Conservation (phyloP, 768 basidiomycete species). For the Mycena rebaudengoi region DNA sequence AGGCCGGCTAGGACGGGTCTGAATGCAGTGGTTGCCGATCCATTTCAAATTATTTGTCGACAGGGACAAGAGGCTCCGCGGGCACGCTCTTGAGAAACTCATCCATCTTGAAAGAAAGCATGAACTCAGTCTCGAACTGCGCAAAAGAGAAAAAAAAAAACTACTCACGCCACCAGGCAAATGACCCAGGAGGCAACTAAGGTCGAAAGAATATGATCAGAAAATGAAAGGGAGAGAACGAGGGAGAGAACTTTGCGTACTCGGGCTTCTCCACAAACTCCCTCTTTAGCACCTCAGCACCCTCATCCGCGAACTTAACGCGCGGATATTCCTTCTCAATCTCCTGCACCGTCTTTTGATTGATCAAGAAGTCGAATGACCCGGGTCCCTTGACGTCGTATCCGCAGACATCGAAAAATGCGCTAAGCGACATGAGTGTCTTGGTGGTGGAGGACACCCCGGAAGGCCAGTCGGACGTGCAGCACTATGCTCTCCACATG, state of each 20-base stretch:
- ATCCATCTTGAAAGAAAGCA: background rate
- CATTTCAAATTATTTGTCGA: conserved; percentile 4
- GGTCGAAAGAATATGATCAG: too few species aligned
- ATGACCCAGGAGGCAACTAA: conserved; percentile 25
- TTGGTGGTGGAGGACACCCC: conserved; percentile 27
- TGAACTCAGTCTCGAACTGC: background rate
- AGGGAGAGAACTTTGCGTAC: too few species aligned
- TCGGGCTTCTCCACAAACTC: conserved; percentile 24
- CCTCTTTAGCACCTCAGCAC: conserved; percentile 3
- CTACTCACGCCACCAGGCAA: conserved; percentile 13
- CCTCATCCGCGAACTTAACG: conserved; percentile 11
- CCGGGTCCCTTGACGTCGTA: conserved; percentile 20
- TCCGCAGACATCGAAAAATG: conserved; percentile 26
- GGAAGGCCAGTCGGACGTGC: conserved; percentile 16
- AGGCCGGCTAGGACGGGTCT: too few species aligned
- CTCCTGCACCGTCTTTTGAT: conserved; percentile 26
- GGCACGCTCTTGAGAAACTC: background rate
- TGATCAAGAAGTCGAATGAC: conserved; percentile 12
- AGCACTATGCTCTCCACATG: conserved; percentile 32
- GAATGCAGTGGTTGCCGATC: too few species aligned
- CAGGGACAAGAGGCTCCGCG: conserved; percentile 5
- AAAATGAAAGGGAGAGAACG: too few species aligned
- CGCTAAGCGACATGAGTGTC: conserved; percentile 22
- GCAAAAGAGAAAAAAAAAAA: background rate
- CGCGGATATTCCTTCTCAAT: conserved; percentile 30